Evolutionary conservation across 306 rosid species (phyloP), one percentile per base, ranked within the genome.

Genomic region (Vicia villosa): DNA sequence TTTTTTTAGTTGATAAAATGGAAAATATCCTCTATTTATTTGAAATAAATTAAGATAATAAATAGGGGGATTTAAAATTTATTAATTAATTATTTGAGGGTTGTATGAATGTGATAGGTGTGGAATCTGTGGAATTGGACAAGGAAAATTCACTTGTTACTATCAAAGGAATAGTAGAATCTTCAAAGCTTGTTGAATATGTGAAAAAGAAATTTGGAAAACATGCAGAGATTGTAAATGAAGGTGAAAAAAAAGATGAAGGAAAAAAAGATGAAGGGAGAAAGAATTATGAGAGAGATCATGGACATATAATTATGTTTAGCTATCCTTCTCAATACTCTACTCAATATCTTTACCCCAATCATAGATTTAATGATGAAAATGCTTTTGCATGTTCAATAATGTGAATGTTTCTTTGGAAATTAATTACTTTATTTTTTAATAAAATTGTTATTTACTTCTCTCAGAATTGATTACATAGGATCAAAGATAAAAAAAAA

Each of bases 311-410:
- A 20, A 59, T 69, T 38, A 19, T 59, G 11, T 85, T 70, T 13
- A 59, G 78, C n/a, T 84, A 76, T 73, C 86, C 88, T 75, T 81
- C 90, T 47, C 90, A 87, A n/a, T 88, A 82, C 56, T 74, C 89
- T 19, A 36, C 79, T 10, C 80, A 76, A 9, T 66, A 79, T 62
- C 21, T 73, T 40, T 83, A 80, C 69, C 89, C 84, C 4, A 8
- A 15, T 61, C 90, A 88, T 52, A 82, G 38, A 12, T 88, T 91
- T 24, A 84, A 77, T n/a, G 99, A 94, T 69, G 97, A 94, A 43
- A 87, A 94, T 16, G 90, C 81, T 3, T 70, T 61, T 69, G 72
- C 99, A 61, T 91, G 99, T 64, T 81, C 89, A 12, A 57, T 87
- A 11, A 85, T 94, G 92, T 91, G 77, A 45, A 26, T 49, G 21